These are phyloP conservation scores for Tephrocybe sp. DNA, from an alignment of 768 basidiomycete genomes.

Conservation along the genomic window DNA sequence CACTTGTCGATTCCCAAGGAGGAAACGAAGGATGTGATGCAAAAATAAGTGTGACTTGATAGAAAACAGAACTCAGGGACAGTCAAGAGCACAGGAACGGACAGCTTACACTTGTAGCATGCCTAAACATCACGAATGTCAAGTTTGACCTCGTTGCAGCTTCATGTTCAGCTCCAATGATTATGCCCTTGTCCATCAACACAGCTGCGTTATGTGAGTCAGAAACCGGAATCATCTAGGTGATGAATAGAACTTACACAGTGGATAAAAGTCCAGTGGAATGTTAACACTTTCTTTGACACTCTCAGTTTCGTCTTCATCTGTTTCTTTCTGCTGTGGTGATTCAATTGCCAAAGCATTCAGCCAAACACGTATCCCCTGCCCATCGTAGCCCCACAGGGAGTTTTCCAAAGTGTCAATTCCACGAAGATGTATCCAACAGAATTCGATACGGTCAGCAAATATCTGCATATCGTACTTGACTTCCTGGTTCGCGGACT, in stretches of 20 bases:
- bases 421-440: constrained; percentile 96
- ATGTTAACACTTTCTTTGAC: constrained; percentile 95
- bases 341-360: constrained; percentile 91
- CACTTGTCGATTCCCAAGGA: constrained; percentile 62
- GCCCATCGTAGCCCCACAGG: constrained; percentile 94
- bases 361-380: constrained; percentile 88
- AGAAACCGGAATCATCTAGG: neutral
- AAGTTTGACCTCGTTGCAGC: constrained; percentile 69
- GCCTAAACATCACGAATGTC: constrained; percentile 88
- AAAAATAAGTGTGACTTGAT: constrained; percentile 88
- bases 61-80: neutral
- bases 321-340: constrained; percentile 35
- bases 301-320: constrained; percentile 33
- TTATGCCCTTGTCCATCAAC: constrained; percentile 98
- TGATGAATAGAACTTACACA: constrained; percentile 59
- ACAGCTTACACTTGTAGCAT: constrained; percentile 76
- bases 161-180: constrained; percentile 94
- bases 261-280: constrained; percentile 89
- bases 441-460: constrained; percentile 95
- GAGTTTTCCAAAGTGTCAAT: constrained; percentile 95
- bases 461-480: constrained; percentile 97
- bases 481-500: constrained; percentile 86
- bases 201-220: constrained; percentile 57
- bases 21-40: constrained; percentile 84
- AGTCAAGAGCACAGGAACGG: neutral